Conservation (phyloP, 1,284 basidiomycete species). For the Porodaedalea pini region DNA sequence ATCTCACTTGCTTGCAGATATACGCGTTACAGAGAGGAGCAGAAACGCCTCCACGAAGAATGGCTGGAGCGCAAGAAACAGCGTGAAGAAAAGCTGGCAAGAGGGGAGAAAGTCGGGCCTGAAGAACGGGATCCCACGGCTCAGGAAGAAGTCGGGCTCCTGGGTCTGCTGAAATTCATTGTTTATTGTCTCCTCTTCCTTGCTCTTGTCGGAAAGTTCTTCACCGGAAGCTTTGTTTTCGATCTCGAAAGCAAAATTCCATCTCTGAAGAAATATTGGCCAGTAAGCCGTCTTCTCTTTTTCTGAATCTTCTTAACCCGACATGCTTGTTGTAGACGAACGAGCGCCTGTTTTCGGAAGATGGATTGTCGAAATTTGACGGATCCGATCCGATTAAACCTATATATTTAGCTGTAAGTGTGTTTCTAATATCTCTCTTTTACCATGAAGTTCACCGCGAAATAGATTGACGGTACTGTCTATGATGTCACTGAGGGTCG, state of each 20-base stretch:
- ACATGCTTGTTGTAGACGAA: constrained; percentile 37
- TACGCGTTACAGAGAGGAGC: constrained; percentile 61
- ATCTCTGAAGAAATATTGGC: constrained; percentile 55
- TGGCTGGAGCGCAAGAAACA: constrained; percentile 70
- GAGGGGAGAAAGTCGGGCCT: constrained; percentile 68
- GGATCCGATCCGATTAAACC: constrained; percentile 69
- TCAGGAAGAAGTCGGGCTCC: constrained; percentile 57
- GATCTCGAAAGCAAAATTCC: constrained; percentile 64
- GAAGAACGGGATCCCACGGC: constrained; percentile 69
- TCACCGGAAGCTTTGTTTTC: constrained; percentile 79
- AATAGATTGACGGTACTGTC: constrained; percentile 85
- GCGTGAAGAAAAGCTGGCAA: constrained; percentile 67
- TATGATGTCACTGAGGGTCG: constrained; percentile 83
- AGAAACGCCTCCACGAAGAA: constrained; percentile 56
- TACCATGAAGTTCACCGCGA: not conserved
- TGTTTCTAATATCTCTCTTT: constrained; percentile 3
- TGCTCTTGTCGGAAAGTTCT: constrained; percentile 68
- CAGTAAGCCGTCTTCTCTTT: constrained; percentile 41
- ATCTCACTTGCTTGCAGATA: constrained; percentile 43
- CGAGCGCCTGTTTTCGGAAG: constrained; percentile 72
- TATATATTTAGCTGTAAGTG: constrained; percentile 78
- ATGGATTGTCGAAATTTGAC: constrained; percentile 67
- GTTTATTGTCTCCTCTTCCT: constrained; percentile 51
- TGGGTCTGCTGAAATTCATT: constrained; percentile 67
- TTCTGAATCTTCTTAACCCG: not conserved